Conservation (phyloP, 2,329 filamentous ascomycete species). For the Aspergillus luchuensis region DNA sequence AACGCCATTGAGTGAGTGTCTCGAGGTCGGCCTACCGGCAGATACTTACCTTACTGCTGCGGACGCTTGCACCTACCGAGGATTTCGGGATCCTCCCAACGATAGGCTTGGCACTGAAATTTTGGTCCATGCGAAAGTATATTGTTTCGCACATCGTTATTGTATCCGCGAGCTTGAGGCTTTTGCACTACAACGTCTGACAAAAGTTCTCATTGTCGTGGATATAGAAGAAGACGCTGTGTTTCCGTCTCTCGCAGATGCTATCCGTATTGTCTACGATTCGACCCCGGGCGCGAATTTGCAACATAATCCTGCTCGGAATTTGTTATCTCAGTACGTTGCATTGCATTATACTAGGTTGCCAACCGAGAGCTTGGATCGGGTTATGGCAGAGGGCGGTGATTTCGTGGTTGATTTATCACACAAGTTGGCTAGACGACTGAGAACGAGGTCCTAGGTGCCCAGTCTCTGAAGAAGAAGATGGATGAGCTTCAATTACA, state of each 20-base stretch:
- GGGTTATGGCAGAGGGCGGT: not conserved
- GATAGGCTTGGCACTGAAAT: not conserved
- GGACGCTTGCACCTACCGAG: not conserved
- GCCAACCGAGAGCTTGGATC: accelerated
- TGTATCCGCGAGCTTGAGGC: not conserved
- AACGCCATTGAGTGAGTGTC: not conserved
- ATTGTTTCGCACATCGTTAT: not conserved
- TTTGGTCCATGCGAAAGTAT: not conserved
- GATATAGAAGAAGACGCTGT: not conserved
- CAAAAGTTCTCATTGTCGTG: not conserved
- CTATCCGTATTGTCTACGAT: not conserved
- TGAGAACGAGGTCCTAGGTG: not conserved
- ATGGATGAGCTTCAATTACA: not conserved
- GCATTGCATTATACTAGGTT: not conserved
- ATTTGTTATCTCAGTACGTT: not conserved
- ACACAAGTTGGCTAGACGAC: not conserved
- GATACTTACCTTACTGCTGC: not conserved
- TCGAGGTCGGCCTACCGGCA: not conserved
- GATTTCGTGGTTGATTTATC: not conserved
- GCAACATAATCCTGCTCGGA: not conserved
- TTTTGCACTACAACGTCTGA: not conserved
- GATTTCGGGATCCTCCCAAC: not conserved
- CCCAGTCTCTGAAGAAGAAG: accelerated
- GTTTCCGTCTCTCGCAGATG: not conserved
- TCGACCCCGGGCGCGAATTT: not conserved